Conservation (phyloP, 2,329 filamentous ascomycete genomes). For the Phyllosticta paracitricarpa region DNA sequence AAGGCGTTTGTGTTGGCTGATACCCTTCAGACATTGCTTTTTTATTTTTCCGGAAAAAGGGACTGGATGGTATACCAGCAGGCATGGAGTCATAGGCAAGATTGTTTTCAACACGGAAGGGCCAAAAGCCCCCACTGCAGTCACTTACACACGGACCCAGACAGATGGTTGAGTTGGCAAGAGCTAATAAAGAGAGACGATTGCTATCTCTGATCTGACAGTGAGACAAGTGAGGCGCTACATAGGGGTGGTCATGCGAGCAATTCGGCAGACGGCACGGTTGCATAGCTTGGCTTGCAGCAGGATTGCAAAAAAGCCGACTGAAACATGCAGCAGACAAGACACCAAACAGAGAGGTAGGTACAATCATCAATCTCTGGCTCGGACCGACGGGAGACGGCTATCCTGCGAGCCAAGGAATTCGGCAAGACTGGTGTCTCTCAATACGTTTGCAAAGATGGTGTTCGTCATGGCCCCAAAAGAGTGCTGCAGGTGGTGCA, state of each 20-base stretch:
- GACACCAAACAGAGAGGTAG: background rate
- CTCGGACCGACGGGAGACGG: background rate
- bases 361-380: background rate
- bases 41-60: background rate
- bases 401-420: background rate
- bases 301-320: background rate
- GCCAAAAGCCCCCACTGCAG: constrained; percentile 1
- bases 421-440: background rate
- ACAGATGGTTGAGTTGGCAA: background rate
- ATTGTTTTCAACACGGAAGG: background rate
- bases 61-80: background rate
- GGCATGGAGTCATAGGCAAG: background rate
- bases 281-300: background rate
- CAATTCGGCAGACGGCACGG: background rate
- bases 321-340: background rate
- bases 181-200: background rate
- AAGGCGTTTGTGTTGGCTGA: constrained; percentile 9
- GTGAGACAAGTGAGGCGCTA: background rate
- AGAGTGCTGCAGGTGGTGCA: background rate
- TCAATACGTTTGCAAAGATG: background rate
- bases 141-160: background rate
- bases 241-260: background rate
- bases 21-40: constrained; percentile 6
- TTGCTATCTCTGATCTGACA: background rate
- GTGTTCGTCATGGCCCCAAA: background rate